Base-by-base conservation (phyloP, 768 basidiomycete species). In the Hirschioporus abietinus region DNA sequence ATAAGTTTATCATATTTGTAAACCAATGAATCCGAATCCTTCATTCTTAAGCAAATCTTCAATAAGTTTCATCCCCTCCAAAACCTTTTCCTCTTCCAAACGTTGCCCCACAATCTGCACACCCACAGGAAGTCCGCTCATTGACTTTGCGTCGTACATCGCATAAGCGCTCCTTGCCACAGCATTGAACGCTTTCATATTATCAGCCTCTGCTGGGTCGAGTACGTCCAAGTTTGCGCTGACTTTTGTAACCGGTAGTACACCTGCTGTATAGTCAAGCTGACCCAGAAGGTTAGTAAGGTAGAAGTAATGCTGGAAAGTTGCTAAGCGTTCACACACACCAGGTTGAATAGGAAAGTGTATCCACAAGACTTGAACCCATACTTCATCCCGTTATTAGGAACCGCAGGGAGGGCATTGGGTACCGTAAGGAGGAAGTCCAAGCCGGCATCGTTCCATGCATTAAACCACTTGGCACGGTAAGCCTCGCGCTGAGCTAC, bases 51-150 rank as follows among this genome's bases (percentile, higher is more conserved):
- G 30, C 18, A 18, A 35, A 7, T 70, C 35, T 64, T 86, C 78
- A 62, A 89, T 77, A 7, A 90, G 79, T 70, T 84, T 84, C 86
- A 90, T 90, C 1, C 85, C 88, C 71, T 86, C 84, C 7, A 91
- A 68, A 1, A 89, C 89, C 71, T 87, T 87, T 75, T 92, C 91
- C 75, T 92, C 91, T 72, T 90, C 86, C 57, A 89, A 79, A 58
- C 86, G 77, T 60, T 82, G 76, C 1, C 88, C 88, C 0, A 85
- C 80, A 35, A 91, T 74, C 72, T 91, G 89, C 12, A 90, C 84
- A 1, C 88, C 87, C 1, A 91, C 72, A 0, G 90, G 89, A 5
- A 90, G 76, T 7, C 89, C 89, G 66, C 87, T 81, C 86, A 90
- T 89, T 67, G 82, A 80, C 17, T 83, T 76, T 0, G 84, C 80